phyloP scores from a whole-genome alignment of 345 rosid species.

The Rubroshorea leprosula region DNA sequence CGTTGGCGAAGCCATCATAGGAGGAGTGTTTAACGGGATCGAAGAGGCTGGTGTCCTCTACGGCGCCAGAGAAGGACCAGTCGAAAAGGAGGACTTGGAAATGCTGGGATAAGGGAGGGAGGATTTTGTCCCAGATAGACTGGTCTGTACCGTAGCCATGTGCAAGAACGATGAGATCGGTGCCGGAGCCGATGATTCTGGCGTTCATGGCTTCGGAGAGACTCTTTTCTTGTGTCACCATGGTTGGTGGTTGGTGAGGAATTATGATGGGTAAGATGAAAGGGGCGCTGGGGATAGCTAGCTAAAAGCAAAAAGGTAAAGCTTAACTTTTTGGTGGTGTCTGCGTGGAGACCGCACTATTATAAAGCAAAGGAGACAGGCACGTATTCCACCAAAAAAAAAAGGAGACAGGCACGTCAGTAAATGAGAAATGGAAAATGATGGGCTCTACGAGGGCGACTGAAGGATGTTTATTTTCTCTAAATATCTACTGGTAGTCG shows the following conservation, averaged over 20 bases:
- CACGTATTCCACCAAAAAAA: too few relatives aligned
- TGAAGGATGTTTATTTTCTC: too few relatives aligned
- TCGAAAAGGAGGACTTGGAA: slow-evolving; percentile 60
- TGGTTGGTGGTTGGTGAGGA: slow-evolving; percentile 3
- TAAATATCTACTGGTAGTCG: too few relatives aligned
- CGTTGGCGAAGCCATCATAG: slow-evolving; percentile 50
- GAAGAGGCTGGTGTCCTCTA: slow-evolving; percentile 43
- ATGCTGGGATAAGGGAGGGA: slow-evolving; percentile 39
- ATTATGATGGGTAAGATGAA: neutral
- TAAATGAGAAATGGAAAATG: too few relatives aligned
- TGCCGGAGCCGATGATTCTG: slow-evolving; percentile 46
- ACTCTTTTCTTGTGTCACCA: slow-evolving; percentile 36
- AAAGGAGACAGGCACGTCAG: too few relatives aligned
- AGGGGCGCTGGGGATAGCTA: neutral
- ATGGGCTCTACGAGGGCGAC: too few relatives aligned
- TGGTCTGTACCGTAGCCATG: slow-evolving; percentile 80
- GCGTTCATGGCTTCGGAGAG: slow-evolving; percentile 57
- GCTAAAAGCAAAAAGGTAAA: too few relatives aligned
- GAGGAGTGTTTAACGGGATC: slow-evolving; percentile 55
- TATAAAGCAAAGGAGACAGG: too few relatives aligned
- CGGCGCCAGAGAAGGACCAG: slow-evolving; percentile 67
- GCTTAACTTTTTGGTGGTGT: too few relatives aligned
- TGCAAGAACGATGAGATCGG: slow-evolving; percentile 40
- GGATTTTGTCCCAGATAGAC: slow-evolving; percentile 52
- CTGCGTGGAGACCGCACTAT: too few relatives aligned